These are phyloP conservation scores for Borovskyia barvae DNA, from an alignment of 208 protist species.

Conservation along the genomic window DNA sequence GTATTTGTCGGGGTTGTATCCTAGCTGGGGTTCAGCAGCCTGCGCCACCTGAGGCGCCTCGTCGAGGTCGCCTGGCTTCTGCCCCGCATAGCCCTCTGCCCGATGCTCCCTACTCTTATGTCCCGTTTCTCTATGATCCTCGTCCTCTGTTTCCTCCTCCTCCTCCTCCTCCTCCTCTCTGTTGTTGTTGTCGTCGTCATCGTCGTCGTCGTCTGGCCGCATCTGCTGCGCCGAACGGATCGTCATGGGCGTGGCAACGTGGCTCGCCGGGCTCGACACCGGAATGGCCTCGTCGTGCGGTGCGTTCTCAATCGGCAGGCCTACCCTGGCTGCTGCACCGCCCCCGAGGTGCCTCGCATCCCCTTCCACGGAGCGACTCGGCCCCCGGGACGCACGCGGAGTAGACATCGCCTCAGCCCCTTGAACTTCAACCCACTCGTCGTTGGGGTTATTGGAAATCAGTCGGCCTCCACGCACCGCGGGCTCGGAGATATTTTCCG, in stretches of 20 bases:
- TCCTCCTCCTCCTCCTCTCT: slow-evolving; percentile 21
- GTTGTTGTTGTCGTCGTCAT: slow-evolving; percentile 29
- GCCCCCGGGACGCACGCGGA: slow-evolving; percentile 27
- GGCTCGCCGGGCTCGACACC: slow-evolving; percentile 20
- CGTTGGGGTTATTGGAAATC: slow-evolving; percentile 85
- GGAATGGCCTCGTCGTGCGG: slow-evolving; percentile 70
- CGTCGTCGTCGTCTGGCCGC: slow-evolving; percentile 23
- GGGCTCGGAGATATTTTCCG: not conserved
- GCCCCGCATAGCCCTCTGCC: slow-evolving; percentile 52
- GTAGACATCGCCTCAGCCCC: slow-evolving; percentile 56
- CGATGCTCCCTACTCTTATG: slow-evolving; percentile 25
- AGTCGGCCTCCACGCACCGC: slow-evolving; percentile 31
- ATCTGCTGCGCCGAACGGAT: slow-evolving; percentile 8
- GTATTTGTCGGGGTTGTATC: slow-evolving; percentile 91
- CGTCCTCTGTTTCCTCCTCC: slow-evolving; percentile 21
- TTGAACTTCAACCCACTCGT: slow-evolving; percentile 77
- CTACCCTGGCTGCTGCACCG: not conserved
- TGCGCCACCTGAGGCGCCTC: slow-evolving; percentile 10
- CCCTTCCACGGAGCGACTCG: slow-evolving; percentile 2
- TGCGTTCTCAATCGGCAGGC: slow-evolving; percentile 46
- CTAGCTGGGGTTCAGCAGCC: slow-evolving; percentile 6
- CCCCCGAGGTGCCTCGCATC: slow-evolving; percentile 11
- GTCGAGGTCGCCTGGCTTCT: slow-evolving; percentile 61
- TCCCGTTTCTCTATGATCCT: slow-evolving; percentile 35
- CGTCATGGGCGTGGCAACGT: slow-evolving; percentile 27